Conservation (phyloP, 352 stramenopile species). For the Globisporangium sylvaticum region DNA sequence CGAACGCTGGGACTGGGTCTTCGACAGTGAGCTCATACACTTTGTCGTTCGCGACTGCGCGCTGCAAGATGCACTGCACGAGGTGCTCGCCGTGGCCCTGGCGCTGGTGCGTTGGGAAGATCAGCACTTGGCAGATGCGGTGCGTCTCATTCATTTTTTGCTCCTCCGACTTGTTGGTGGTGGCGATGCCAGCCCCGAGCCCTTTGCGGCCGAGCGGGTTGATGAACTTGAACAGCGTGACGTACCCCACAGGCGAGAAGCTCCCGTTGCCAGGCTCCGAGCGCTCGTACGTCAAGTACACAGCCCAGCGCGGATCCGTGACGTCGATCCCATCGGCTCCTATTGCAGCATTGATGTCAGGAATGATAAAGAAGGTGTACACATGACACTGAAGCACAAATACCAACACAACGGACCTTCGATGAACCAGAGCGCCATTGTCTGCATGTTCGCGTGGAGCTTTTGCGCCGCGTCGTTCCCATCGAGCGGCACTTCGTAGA, state of each 20-base stretch:
- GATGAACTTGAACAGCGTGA: slow-evolving; percentile 83
- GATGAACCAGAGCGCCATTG: slow-evolving; percentile 78
- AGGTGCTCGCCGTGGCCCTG: slow-evolving; percentile 79
- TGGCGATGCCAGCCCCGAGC: background rate
- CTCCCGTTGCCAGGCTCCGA: slow-evolving; percentile 1
- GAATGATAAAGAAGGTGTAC: no score
- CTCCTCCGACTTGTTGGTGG: slow-evolving; percentile 9
- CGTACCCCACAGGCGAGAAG: slow-evolving; percentile 55
- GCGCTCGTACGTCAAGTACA: slow-evolving; percentile 78
- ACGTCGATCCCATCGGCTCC: slow-evolving; percentile 76
- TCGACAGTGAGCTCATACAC: slow-evolving; percentile 86
- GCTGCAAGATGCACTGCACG: slow-evolving; percentile 57
- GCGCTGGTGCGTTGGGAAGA: slow-evolving; percentile 75
- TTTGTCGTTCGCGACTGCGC: slow-evolving; percentile 40
- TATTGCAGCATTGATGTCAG: no score
- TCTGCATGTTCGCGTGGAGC: slow-evolving; percentile 67
- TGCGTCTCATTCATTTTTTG: slow-evolving; percentile 56
- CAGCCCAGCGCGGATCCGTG: slow-evolving; percentile 62
- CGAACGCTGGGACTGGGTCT: slow-evolving; percentile 77
- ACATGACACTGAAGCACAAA: background rate
- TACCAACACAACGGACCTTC: slow-evolving; percentile 38
- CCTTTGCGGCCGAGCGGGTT: slow-evolving; percentile 67
- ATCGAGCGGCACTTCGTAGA: slow-evolving; percentile 61
- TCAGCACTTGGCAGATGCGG: slow-evolving; percentile 79
- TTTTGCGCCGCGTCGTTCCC: slow-evolving; percentile 50